A percentile compares a stretch with the other conserved stretches of the same genome.
These are phyloP conservation scores for Dentipellis fragilis DNA, from an alignment of 768 basidiomycete genomes.

Conservation along the genomic window DNA sequence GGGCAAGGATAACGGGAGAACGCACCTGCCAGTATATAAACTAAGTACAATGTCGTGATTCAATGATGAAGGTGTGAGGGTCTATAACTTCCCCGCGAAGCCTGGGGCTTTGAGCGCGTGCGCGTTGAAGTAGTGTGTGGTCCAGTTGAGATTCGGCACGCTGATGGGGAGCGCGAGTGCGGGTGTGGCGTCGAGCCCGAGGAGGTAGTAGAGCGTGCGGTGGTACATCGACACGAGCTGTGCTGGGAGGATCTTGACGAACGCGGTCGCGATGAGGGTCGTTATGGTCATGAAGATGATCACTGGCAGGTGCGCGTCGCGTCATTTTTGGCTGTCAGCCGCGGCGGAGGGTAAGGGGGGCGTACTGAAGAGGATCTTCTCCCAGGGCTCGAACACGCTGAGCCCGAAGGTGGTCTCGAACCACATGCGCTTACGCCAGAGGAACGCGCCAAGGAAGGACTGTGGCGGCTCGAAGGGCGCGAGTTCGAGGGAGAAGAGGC, in stretches of 20 bases:
- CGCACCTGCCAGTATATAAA: no score
- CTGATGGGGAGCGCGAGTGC: neutral
- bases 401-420: conserved; percentile 52
- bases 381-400: conserved; percentile 58
- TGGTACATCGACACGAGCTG: neutral
- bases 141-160: neutral
- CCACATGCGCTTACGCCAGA: conserved; percentile 47
- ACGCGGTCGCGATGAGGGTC: neutral
- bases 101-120: neutral
- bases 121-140: neutral
- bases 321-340: neutral
- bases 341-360: conserved; percentile 5
- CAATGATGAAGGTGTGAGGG: no score
- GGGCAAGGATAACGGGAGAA: no score
- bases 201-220: neutral
- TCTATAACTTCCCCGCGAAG: no score
- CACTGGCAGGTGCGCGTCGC: neutral
- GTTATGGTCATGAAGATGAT: neutral
- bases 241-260: neutral
- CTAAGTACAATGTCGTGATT: no score
- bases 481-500: conserved; percentile 16
- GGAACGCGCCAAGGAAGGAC: conserved; percentile 13
- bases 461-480: conserved; percentile 20
- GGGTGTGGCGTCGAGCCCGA: neutral
- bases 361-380: conserved; percentile 52